Conservation (phyloP, 164 flowering plant genomes). For the Annona cherimola region DNA sequence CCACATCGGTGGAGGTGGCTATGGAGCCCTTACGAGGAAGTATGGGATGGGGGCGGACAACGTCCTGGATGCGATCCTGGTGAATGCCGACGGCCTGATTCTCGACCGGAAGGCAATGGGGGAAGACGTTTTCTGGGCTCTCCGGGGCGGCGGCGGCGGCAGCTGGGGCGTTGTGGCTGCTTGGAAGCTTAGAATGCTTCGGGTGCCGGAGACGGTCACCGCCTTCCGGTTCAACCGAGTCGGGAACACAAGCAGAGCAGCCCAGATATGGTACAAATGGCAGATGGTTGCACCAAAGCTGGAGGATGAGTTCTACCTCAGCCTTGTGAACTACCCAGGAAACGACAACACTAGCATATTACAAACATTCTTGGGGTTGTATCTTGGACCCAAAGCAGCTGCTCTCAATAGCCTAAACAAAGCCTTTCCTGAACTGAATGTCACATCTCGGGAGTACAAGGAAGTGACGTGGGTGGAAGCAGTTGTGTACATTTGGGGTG, state of each 20-base stretch:
- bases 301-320: slow-evolving; percentile 14
- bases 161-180: slow-evolving; percentile 16
- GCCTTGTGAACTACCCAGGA: neutral
- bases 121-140: slow-evolving; percentile 22
- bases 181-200: slow-evolving; percentile 16
- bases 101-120: slow-evolving; percentile 20
- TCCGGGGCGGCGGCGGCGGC: slow-evolving; percentile 23
- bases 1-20: slow-evolving; percentile 23
- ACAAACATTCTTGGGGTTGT: slow-evolving; percentile 15
- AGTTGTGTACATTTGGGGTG: slow-evolving; percentile 8
- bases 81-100: slow-evolving; percentile 13
- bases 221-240: slow-evolving; percentile 6
- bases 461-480: slow-evolving; percentile 23
- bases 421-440: slow-evolving; percentile 17
- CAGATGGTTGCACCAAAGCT: slow-evolving; percentile 5
- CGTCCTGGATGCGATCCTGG: slow-evolving; percentile 19
- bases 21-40: slow-evolving; percentile 21
- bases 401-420: slow-evolving; percentile 1
- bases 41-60: slow-evolving; percentile 24
- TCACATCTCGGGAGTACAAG: slow-evolving; percentile 8
- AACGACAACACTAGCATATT: slow-evolving; percentile 1
- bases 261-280: slow-evolving; percentile 18
- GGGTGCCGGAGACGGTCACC: slow-evolving; percentile 15
- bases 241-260: neutral
- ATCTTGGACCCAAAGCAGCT: slow-evolving; percentile 15